phyloP scores from a whole-genome alignment of 805 yeast genomes.

The Candida nonsorbophila region DNA sequence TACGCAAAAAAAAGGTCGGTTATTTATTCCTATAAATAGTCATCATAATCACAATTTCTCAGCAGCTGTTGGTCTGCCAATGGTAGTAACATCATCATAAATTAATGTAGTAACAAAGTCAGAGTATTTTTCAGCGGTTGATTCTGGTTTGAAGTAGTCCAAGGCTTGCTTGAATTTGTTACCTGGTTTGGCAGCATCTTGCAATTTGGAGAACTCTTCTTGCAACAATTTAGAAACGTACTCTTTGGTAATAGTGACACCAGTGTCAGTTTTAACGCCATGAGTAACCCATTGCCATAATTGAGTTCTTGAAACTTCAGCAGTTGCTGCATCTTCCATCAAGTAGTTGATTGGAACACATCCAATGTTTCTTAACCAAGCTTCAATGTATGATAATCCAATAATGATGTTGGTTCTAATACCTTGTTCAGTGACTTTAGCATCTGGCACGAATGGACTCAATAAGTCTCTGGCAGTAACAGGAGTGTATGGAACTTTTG shows the following conservation, averaged over 20 bases:
- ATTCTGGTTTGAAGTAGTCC: constrained; percentile 66
- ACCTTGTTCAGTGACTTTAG: constrained; percentile 64
- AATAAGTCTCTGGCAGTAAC: constrained; percentile 55
- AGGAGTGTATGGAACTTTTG: constrained; percentile 44
- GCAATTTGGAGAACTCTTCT: constrained; percentile 55
- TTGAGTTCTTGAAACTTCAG: constrained; percentile 81
- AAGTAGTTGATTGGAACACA: constrained; percentile 81
- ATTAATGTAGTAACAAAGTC: constrained; percentile 74
- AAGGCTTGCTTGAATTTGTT: constrained; percentile 69
- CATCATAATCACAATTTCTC: constrained; percentile 28
- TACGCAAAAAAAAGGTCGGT: neutral
- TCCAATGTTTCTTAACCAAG: constrained; percentile 80
- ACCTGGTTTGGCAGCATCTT: constrained; percentile 44
- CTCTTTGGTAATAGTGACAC: constrained; percentile 53
- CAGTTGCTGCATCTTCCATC: constrained; percentile 91
- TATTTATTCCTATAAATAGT: neutral
- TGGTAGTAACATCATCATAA: constrained; percentile 66
- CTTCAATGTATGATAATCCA: constrained; percentile 78
- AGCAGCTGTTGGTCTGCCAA: constrained; percentile 37
- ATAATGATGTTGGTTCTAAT: constrained; percentile 67
- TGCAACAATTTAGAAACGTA: constrained; percentile 52
- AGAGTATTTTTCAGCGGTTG: constrained; percentile 64
- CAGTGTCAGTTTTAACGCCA: constrained; percentile 55
- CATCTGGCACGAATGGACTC: constrained; percentile 59
- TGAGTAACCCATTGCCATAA: constrained; percentile 82